Base-by-base conservation (phyloP, 352 stramenopile species). In the Phytophthora pinifolia region DNA sequence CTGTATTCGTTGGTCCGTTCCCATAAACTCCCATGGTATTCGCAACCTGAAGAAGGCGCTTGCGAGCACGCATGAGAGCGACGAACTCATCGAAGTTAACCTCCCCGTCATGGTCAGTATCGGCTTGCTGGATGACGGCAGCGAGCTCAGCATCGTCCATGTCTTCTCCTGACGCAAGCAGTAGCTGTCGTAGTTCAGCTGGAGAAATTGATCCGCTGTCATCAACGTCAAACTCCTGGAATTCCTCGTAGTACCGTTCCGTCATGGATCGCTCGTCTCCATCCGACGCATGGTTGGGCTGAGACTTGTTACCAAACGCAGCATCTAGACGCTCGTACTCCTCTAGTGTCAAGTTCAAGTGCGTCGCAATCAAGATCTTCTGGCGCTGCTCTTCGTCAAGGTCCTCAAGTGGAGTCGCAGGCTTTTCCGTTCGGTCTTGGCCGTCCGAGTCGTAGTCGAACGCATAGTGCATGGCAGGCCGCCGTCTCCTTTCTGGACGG, bases 81-180 rank as follows among this genome's bases (percentile, higher is more conserved):
- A 93, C 76, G 35, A 88, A 94, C 54, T 94, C 86, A 25, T 79
- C 59, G 43, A 92, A 89, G 42, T 94, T 66, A 54, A 95, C 90
- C 46, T 81, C 71, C 8, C 82, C 83, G 56, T 93, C 82, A 29
- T 74, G 62, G 45, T 95, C 73, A 13, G 68, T 74, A 54, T 94
- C 82, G 0, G 83, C 83, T 54, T 89, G 81, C 9, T 59, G 38
- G 33, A 92, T 78, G 12, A 92, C 74, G 0, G 61, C 63, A 8
- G 72, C 59, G n/a, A 94, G 73, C 56, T 94, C 83, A 0, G 69
- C 66, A 14, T 89, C 83, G 38, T 93, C 83, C 74, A 90, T 87
- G 33, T 83, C 67, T 72, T 92, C 80, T 7, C 82, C 86, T 2
- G 83, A 70, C 0, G 72, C 69, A 2, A 67, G 43, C 5, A 95